Evolutionary conservation across 306 rosid genomes (phyloP), one percentile per base, ranked within the genome.

Genomic region (Canavalia ensiformis): DNA sequence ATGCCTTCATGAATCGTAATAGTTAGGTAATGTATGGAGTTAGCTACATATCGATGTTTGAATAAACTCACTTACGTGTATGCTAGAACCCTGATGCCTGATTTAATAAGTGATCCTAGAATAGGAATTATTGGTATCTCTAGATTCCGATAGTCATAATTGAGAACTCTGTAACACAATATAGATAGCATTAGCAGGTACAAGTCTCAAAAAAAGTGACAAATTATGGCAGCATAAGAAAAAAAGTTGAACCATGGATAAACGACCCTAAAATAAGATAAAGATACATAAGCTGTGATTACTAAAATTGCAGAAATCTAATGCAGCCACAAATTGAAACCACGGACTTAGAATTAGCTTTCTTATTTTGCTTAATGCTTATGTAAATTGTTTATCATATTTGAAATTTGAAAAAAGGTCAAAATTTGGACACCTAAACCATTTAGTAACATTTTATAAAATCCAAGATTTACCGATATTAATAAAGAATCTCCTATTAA

Each of bases 81-180:
- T 13, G 74, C 88, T 4, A 88, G 39, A 47, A 84, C 88, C 71
- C 65, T 77, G 56, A 89, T 76, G 45, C 84, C 86, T 34, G 80
- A 84, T 25, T 45, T 62, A 2, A 82, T 75, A 5, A 86, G 85
- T 62, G 74, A 72, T 0, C 80, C 88, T 9, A 89, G 79, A 28
- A 84, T 57, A 34, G 47, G 69, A 62, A 84, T 49, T 11, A 80
- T 79, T 25, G 92, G 82, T 66, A 56, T 50, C 63, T 79, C 85
- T 34, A 68, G 31, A 46, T 84, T 82, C 51, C 35, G 58, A 18
- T 5, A 0, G 12, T 89, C 74, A 68, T 89, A 89, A 6, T 66
- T 7, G n/a, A 79, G 6, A 59, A 84, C 79, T 1, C 88, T 86
- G 84, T 3, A 0, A 33, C 57, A 45, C 1, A 49, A 7, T 18